Evolutionary conservation across 768 basidiomycete species (phyloP).

Genomic region (Amanita pallidorosea): DNA sequence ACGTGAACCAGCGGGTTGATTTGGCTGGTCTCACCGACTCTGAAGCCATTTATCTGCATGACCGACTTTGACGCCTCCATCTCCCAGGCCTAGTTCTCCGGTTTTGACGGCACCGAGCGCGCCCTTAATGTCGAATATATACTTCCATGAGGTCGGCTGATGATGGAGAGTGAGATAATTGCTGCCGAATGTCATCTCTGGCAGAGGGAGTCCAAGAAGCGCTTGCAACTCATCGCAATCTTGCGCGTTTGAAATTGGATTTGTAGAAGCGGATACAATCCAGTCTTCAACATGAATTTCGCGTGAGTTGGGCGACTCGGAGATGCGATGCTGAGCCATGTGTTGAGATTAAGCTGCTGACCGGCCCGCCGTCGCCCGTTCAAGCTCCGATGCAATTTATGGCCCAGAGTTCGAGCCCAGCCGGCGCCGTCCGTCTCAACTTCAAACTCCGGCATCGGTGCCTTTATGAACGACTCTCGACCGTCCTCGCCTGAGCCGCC

Average conservation of each 20-base stretch:
- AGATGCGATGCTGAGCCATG: slow-evolving; percentile 43
- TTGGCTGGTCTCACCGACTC: slow-evolving; percentile 52
- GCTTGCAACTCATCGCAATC: slow-evolving; percentile 65
- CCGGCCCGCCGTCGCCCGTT: not conserved
- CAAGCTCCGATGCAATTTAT: not conserved
- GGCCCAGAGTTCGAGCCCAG: not conserved
- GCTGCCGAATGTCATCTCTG: slow-evolving; percentile 95
- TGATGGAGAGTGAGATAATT: slow-evolving; percentile 69
- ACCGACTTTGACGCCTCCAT: slow-evolving; percentile 89
- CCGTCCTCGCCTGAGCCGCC: slow-evolving; percentile 64
- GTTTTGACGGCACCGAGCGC: slow-evolving; percentile 68
- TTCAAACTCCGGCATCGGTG: not conserved
- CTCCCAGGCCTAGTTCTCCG: slow-evolving; percentile 66
- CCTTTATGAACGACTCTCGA: slow-evolving; percentile 34
- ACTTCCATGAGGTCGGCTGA: slow-evolving; percentile 47
- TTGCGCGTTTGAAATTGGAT: slow-evolving; percentile 69
- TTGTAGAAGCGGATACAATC: slow-evolving; percentile 59
- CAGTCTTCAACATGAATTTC: slow-evolving; percentile 60
- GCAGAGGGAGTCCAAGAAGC: slow-evolving; percentile 64
- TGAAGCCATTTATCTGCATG: slow-evolving; percentile 92
- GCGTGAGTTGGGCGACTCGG: slow-evolving; percentile 61
- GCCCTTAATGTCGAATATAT: slow-evolving; percentile 53
- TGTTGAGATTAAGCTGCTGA: slow-evolving; percentile 16
- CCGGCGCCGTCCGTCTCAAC: not conserved
- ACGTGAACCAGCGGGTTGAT: slow-evolving; percentile 8